Conservation (phyloP, 2,329 filamentous ascomycete species). For the Diaporthe eres region DNA sequence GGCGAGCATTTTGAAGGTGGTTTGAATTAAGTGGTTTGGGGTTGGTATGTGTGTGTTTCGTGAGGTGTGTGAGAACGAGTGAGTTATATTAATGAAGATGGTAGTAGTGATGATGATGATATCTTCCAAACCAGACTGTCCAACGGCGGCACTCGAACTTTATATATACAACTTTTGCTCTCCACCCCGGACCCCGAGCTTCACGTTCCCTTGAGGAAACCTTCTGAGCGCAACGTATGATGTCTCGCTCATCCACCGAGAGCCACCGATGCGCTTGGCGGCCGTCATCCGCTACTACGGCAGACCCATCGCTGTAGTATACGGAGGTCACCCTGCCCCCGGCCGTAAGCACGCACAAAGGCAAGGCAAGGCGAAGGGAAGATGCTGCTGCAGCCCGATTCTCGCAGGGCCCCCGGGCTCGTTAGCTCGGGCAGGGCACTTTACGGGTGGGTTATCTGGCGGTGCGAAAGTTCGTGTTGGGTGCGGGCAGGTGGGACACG, state of each 20-base stretch:
- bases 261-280: slow-evolving; percentile 22
- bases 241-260: slow-evolving; percentile 22
- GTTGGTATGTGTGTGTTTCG: not conserved
- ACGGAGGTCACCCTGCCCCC: not conserved
- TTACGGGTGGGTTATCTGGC: slow-evolving; percentile 30
- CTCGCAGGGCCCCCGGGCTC: not conserved
- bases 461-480: slow-evolving; percentile 31
- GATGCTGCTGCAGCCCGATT: not conserved
- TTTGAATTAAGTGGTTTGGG: not conserved
- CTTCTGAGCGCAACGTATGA: slow-evolving; percentile 36
- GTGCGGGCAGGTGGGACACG: slow-evolving; percentile 33
- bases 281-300: slow-evolving; percentile 31
- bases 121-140: not conserved
- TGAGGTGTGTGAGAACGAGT: not conserved
- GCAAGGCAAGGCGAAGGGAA: not conserved
- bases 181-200: not conserved
- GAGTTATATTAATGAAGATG: slow-evolving; percentile 9
- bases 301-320: not conserved
- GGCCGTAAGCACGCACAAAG: not conserved
- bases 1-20: slow-evolving; percentile 44
- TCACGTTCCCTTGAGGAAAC: not conserved
- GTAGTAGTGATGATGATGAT: slow-evolving; percentile 24
- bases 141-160: slow-evolving; percentile 1
- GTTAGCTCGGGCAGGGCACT: slow-evolving; percentile 3
- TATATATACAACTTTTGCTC: slow-evolving; percentile 9